Percentiles rank a stretch among this genome's conserved stretches.
Conservation (phyloP, 495 filamentous ascomycete species). For the Penicillium pulvis region DNA sequence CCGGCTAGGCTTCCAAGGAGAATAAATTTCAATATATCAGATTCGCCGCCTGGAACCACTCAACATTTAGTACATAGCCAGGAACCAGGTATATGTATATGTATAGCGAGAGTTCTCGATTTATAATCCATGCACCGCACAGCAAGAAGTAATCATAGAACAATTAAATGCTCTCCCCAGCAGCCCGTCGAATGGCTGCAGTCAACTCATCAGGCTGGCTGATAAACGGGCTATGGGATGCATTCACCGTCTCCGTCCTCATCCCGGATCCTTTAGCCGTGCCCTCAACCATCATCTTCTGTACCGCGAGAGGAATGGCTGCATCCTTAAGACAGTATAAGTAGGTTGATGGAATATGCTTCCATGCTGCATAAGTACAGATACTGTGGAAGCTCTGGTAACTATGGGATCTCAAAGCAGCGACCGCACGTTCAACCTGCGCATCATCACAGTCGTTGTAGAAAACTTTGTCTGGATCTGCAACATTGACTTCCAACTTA, state of each 20-base stretch:
- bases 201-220: slow-evolving; percentile 26
- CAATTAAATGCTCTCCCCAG: not conserved
- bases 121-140: not conserved
- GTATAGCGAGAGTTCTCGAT: no score
- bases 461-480: slow-evolving; percentile 4
- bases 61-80: no score
- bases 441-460: not conserved
- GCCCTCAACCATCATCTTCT: slow-evolving; percentile 37
- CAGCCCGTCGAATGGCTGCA: slow-evolving; percentile 17
- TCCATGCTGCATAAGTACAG: slow-evolving; percentile 48
- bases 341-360: slow-evolving; percentile 48
- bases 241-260: slow-evolving; percentile 25
- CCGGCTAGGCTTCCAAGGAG: no score
- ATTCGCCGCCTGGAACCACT: no score
- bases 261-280: slow-evolving; percentile 14
- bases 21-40: not conserved
- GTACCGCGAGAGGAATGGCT: slow-evolving; percentile 34
- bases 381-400: slow-evolving; percentile 9
- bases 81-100: no score
- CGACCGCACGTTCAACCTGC: not conserved
- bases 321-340: slow-evolving; percentile 49
- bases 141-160: not conserved
- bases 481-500: slow-evolving; percentile 4
- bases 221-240: slow-evolving; percentile 37
- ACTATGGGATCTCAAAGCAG: not conserved